Evolutionary conservation across 345 rosid species (phyloP).

Genomic region (Adansonia digitata): DNA sequence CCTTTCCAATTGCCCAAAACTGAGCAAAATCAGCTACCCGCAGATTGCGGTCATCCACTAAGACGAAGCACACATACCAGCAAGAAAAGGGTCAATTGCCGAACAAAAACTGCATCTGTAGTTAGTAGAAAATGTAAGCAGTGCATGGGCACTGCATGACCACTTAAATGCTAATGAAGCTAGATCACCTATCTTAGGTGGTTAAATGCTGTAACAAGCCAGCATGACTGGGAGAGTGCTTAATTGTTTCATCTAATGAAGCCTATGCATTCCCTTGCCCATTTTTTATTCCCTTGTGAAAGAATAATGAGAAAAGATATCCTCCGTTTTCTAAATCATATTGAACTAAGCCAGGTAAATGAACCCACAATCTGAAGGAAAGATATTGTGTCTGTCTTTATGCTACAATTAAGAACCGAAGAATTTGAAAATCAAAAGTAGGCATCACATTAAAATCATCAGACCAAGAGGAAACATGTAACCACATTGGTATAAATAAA

Average conservation of each 20-base stretch:
- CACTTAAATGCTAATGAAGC: constrained; percentile 65
- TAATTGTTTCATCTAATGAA: constrained; percentile 23
- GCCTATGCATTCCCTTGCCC: constrained; percentile 22
- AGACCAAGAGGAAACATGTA: constrained; percentile 26
- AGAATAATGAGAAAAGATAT: constrained; percentile 7
- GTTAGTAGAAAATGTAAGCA: constrained; percentile 85
- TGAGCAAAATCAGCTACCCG: constrained; percentile 99
- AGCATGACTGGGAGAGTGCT: constrained; percentile 22
- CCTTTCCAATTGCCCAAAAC: constrained; percentile 99
- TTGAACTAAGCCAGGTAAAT: constrained; percentile 21
- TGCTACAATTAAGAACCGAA: constrained; percentile 10
- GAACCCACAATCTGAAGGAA: constrained; percentile 14
- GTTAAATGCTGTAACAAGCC: constrained; percentile 31
- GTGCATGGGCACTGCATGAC: constrained; percentile 78
- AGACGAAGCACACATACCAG: constrained; percentile 96
- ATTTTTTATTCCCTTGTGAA: constrained; percentile 8
- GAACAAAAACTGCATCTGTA: constrained; percentile 91
- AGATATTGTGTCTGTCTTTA: background rate
- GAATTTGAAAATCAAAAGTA: constrained; percentile 19
- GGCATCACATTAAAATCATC: constrained; percentile 27
- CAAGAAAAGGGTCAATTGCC: constrained; percentile 94
- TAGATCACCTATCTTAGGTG: constrained; percentile 35
- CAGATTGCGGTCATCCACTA: constrained; percentile 99
- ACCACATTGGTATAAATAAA: constrained; percentile 5
- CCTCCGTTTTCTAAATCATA: constrained; percentile 25